Conservation (phyloP, 192 early-diverging fungal species). For the Rhizophagus clarus region DNA sequence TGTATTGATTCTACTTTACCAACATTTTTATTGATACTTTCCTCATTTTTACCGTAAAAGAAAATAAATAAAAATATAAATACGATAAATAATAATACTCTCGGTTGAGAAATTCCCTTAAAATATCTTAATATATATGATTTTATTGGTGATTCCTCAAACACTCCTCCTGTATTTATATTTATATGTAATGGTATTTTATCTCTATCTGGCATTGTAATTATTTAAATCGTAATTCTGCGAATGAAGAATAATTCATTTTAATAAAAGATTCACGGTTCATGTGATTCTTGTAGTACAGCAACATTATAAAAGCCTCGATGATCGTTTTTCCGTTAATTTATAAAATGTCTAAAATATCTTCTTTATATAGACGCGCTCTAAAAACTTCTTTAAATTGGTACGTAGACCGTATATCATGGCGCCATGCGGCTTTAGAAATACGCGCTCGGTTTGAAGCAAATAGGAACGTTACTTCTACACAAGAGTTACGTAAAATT, state of each 20-base stretch:
- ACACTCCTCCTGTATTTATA: neutral
- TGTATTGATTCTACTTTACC: neutral
- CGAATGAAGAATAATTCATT: too few species aligned
- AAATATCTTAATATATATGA: neutral
- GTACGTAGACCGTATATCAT: conserved; percentile 80
- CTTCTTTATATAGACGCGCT: conserved; percentile 75
- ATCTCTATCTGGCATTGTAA: neutral
- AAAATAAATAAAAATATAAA: neutral
- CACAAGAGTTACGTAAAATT: conserved; percentile 69
- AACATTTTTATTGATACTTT: neutral
- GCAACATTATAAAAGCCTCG: neutral
- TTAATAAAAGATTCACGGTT: neutral
- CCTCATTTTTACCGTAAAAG: neutral
- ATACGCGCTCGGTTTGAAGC: conserved; percentile 85
- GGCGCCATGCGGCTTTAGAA: conserved; percentile 79
- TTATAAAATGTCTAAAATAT: neutral
- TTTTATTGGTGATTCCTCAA: neutral
- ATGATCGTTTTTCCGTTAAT: neutral
- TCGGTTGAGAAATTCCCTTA: neutral
- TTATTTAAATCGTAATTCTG: too few species aligned
- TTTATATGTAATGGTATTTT: conserved; percentile 11
- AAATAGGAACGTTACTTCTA: conserved; percentile 72
- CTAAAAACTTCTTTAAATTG: conserved; percentile 85
- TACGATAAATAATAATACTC: neutral
- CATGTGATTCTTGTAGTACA: neutral